Evolutionary conservation across 2,329 filamentous ascomycete genomes (phyloP).

Genomic region (Calonectria leucothoes): DNA sequence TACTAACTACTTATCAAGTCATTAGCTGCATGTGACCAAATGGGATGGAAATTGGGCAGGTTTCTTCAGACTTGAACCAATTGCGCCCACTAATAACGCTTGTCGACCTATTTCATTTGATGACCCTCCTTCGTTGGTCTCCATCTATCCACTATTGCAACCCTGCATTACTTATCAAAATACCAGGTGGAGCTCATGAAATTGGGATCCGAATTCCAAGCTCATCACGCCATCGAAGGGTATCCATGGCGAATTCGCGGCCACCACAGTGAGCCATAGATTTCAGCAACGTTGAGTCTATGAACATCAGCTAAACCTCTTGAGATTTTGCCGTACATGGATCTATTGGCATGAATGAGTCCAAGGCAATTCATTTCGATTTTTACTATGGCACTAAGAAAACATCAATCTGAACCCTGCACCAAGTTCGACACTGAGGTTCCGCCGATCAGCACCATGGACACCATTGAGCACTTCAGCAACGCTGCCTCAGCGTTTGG

Average conservation of each 20-base stretch:
- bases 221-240: neutral
- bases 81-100: too few relatives aligned
- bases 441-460: neutral
- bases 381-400: neutral
- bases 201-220: neutral
- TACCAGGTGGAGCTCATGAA: neutral
- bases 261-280: neutral
- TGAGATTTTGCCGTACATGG: too few relatives aligned
- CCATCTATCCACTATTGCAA: neutral
- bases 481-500: neutral
- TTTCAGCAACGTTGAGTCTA: neutral
- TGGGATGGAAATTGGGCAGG: neutral
- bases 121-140: neutral
- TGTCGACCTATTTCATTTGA: neutral
- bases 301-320: neutral
- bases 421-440: neutral
- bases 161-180: neutral
- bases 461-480: neutral
- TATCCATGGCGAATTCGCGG: neutral
- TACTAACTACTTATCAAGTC: neutral
- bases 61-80: neutral
- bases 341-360: neutral
- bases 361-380: neutral
- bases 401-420: neutral
- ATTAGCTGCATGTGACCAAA: neutral